phyloP scores from a whole-genome alignment of 305 asterid species.

The Fraxinus paxiana region DNA sequence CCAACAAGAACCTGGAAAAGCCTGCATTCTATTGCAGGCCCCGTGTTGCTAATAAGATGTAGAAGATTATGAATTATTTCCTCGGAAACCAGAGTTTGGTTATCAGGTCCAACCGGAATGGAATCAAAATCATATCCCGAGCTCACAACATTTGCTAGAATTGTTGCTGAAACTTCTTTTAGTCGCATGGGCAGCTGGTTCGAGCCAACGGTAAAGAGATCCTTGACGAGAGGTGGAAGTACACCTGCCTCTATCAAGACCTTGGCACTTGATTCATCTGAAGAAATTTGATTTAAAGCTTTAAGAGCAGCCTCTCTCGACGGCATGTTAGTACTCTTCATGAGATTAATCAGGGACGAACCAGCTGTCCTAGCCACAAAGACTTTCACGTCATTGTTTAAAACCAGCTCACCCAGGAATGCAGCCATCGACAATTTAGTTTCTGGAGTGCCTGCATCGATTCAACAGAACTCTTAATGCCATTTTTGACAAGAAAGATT shows the following conservation, averaged over 20 bases:
- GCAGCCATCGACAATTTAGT: conserved; percentile 84
- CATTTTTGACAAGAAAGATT: not conserved
- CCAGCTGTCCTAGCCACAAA: conserved; percentile 72
- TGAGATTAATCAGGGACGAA: conserved; percentile 64
- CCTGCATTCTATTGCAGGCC: conserved; percentile 87
- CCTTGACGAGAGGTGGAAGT: conserved; percentile 88
- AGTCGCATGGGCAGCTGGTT: conserved; percentile 65
- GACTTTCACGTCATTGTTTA: conserved; percentile 74
- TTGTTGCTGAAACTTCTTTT: conserved; percentile 84
- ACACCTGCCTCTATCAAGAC: conserved; percentile 79
- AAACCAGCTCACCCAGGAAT: conserved; percentile 76
- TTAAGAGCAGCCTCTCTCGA: conserved; percentile 83
- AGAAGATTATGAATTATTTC: conserved; percentile 70
- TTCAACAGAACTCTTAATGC: not conserved
- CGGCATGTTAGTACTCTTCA: conserved; percentile 50
- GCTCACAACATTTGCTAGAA: conserved; percentile 74
- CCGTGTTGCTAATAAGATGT: conserved; percentile 85
- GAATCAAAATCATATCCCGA: conserved; percentile 78
- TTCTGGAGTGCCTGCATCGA: conserved; percentile 69
- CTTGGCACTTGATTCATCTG: conserved; percentile 74
- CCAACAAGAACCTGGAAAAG: conserved; percentile 91
- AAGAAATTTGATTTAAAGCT: conserved; percentile 83
- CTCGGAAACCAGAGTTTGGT: conserved; percentile 79
- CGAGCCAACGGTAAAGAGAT: conserved; percentile 73
- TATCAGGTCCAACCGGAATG: conserved; percentile 66